Evolutionary conservation across 805 yeast species (phyloP).

Genomic region (Zygosaccharomyces pseudorouxii): DNA sequence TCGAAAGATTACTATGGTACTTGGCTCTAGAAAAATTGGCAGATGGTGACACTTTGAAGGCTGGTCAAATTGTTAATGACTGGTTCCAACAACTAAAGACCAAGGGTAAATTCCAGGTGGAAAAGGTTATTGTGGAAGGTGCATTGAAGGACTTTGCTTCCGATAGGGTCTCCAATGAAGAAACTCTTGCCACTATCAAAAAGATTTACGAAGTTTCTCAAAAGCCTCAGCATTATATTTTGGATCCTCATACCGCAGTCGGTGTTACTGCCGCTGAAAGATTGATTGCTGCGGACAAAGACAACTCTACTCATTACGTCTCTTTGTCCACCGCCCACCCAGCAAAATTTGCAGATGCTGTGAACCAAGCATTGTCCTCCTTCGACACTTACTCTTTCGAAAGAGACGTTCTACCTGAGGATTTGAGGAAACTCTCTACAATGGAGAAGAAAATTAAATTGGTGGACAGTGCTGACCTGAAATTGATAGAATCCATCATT

Average conservation of each 20-base stretch:
- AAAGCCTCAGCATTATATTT: conserved; percentile 60
- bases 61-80: conserved; percentile 64
- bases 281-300: conserved; percentile 47
- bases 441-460: conserved; percentile 71
- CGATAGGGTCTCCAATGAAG: conserved; percentile 71
- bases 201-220: conserved; percentile 53
- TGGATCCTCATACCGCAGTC: conserved; percentile 96
- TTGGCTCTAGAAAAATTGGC: conserved; percentile 65
- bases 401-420: conserved; percentile 82
- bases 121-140: conserved; percentile 54
- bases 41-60: conserved; percentile 51
- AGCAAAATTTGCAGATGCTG: conserved; percentile 96
- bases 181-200: conserved; percentile 77
- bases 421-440: conserved; percentile 64
- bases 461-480: conserved; percentile 67
- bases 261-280: conserved; percentile 79
- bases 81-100: conserved; percentile 81
- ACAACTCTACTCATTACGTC: conserved; percentile 46
- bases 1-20: conserved; percentile 95
- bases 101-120: conserved; percentile 71
- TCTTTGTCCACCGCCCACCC: conserved; percentile 98
- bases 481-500: conserved; percentile 69
- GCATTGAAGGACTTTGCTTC: conserved; percentile 72
- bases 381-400: conserved; percentile 79
- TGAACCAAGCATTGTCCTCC: conserved; percentile 65